Percentiles rank a stretch among this genome's conserved stretches.
These are phyloP conservation scores for Datisca glomerata DNA, from an alignment of 306 rosid genomes.

Conservation along the genomic window DNA sequence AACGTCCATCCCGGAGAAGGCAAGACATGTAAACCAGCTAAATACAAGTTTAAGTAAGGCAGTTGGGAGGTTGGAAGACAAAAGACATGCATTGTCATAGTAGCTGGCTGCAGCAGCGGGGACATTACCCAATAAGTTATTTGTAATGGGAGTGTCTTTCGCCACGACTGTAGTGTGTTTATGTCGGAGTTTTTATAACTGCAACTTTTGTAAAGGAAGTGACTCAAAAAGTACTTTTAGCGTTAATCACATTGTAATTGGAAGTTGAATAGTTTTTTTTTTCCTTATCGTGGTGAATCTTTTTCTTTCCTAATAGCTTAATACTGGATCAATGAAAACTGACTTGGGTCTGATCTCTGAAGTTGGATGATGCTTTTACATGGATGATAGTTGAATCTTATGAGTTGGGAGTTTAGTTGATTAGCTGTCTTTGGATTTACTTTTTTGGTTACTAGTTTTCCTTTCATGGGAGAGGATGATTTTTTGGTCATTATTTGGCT, in stretches of 20 bases:
- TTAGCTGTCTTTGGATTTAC: no score
- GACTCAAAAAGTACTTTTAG: constrained; percentile 34
- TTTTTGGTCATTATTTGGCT: no score
- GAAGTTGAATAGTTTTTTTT: no score
- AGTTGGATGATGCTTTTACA: constrained; percentile 8
- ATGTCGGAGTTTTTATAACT: constrained; percentile 31
- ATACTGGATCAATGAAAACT: no score
- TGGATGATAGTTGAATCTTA: constrained; percentile 23
- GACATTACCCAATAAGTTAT: constrained; percentile 34
- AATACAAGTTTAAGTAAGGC: constrained; percentile 50
- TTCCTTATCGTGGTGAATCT: no score
- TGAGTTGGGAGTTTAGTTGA: constrained; percentile 2
- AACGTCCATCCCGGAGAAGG: constrained; percentile 51
- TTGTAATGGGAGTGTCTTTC: constrained; percentile 48
- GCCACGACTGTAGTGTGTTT: constrained; percentile 40
- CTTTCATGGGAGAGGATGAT: no score
- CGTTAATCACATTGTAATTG: constrained; percentile 41
- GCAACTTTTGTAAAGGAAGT: constrained; percentile 44
- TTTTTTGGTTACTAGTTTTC: no score
- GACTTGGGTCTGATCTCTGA: no score
- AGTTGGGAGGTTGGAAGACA: constrained; percentile 65
- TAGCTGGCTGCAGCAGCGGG: constrained; percentile 51
- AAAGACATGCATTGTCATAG: constrained; percentile 57
- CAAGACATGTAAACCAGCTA: constrained; percentile 45
- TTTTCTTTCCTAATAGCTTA: no score